phyloP scores from a whole-genome alignment of 345 rosid genomes.

The Murraya paniculata region DNA sequence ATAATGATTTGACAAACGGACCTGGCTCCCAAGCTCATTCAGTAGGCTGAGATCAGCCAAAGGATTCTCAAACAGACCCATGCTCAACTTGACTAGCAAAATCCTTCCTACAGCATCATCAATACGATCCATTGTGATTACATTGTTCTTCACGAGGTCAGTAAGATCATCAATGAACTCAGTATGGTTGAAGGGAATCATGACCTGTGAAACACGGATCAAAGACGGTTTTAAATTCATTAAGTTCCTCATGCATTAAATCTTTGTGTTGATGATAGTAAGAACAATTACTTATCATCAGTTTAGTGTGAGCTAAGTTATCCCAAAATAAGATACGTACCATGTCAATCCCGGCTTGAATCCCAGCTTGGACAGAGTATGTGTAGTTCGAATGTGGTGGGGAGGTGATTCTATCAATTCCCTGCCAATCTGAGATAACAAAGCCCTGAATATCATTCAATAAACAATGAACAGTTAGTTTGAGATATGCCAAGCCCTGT shows the following conservation, averaged over 20 bases:
- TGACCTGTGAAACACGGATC: slow-evolving; percentile 52
- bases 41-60: slow-evolving; percentile 71
- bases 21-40: slow-evolving; percentile 86
- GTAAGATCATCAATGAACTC: slow-evolving; percentile 74
- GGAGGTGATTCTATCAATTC: slow-evolving; percentile 78
- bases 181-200: slow-evolving; percentile 74
- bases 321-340: slow-evolving; percentile 34
- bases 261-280: background rate
- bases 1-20: slow-evolving; percentile 18
- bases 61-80: slow-evolving; percentile 96
- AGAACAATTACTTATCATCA: background rate
- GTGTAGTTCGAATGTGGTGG: slow-evolving; percentile 76
- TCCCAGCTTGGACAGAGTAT: slow-evolving; percentile 68
- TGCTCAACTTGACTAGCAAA: slow-evolving; percentile 73
- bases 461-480: slow-evolving; percentile 13
- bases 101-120: slow-evolving; percentile 89
- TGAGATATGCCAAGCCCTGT: background rate
- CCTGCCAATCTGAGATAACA: slow-evolving; percentile 95
- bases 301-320: background rate
- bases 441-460: slow-evolving; percentile 65
- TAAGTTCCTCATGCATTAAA: background rate
- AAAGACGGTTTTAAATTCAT: slow-evolving; percentile 2
- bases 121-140: slow-evolving; percentile 69
- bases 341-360: slow-evolving; percentile 95
- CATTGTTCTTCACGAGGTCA: slow-evolving; percentile 53